Percentiles rank a stretch among this genome's conserved stretches.
These are phyloP conservation scores for Dothistroma septosporum DNA, from an alignment of 2,329 filamentous ascomycete species.

Conservation along the genomic window DNA sequence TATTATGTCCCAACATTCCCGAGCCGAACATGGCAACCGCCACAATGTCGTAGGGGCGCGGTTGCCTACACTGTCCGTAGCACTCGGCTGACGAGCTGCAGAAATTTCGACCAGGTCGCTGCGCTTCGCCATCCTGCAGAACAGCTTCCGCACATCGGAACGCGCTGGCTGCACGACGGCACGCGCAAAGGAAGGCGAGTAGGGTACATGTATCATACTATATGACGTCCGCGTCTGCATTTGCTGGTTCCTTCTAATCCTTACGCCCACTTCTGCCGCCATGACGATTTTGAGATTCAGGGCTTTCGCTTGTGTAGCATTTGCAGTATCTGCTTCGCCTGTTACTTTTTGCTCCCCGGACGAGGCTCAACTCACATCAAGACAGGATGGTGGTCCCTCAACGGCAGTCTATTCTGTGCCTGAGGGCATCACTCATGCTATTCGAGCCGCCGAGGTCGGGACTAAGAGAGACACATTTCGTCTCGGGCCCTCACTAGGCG, in stretches of 20 bases:
- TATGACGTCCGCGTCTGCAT: too few species aligned
- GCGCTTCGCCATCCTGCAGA: neutral
- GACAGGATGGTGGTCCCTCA: neutral
- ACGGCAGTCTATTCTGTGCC: neutral
- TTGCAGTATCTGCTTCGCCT: neutral
- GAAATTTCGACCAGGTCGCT: neutral
- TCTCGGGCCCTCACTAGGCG: neutral
- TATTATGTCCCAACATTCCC: neutral
- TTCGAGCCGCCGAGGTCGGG: conserved; percentile 1
- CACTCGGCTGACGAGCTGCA: neutral
- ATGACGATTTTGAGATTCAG: neutral
- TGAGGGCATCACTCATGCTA: neutral
- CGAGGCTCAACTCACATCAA: neutral
- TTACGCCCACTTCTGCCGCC: neutral
- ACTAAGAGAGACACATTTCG: neutral
- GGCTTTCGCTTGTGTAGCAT: neutral
- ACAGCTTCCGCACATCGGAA: neutral
- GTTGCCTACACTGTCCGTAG: neutral
- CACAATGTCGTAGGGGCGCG: neutral
- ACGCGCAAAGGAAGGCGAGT: neutral
- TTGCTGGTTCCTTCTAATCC: too few species aligned
- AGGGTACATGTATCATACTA: too few species aligned
- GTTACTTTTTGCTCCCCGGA: neutral
- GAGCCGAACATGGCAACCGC: neutral
- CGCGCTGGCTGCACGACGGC: neutral